Conservation (phyloP, 768 basidiomycete genomes). For the Multifurca ochricompacta region DNA sequence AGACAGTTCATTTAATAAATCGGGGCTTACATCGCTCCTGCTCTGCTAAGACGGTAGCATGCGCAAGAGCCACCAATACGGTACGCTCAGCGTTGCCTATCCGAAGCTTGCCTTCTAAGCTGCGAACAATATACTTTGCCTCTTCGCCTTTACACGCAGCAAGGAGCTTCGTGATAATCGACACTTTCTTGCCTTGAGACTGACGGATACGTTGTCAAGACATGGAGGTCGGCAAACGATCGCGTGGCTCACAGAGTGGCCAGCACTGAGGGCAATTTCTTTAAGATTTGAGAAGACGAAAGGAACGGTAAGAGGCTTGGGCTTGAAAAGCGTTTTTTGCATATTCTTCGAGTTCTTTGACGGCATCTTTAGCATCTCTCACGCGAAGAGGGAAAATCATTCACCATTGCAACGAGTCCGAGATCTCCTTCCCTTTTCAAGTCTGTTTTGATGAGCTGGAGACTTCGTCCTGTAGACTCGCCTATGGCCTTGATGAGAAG, state of each 20-base stretch:
- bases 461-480: constrained; percentile 87
- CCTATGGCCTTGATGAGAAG: constrained; percentile 91
- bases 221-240: background rate
- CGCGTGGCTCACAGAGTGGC: constrained; percentile 59
- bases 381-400: constrained; percentile 18
- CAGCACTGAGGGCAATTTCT: constrained; percentile 82
- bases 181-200: constrained; percentile 94
- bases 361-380: background rate
- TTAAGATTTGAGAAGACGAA: constrained; percentile 84
- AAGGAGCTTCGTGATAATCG: constrained; percentile 88
- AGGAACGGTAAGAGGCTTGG: constrained; percentile 81
- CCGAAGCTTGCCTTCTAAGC: constrained; percentile 91
- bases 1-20: background rate
- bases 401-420: constrained; percentile 91
- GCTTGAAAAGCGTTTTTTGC: constrained; percentile 91
- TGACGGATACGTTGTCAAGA: constrained; percentile 27
- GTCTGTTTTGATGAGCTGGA: constrained; percentile 78
- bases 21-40: constrained; percentile 45
- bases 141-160: constrained; percentile 88
- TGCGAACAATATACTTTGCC: constrained; percentile 94
- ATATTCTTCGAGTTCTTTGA: constrained; percentile 82
- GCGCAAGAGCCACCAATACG: constrained; percentile 89
- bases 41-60: constrained; percentile 80
- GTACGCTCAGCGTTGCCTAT: constrained; percentile 97
- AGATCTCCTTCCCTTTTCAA: constrained; percentile 93